Percentiles rank a stretch among this genome's conserved stretches.
Evolutionary conservation across 768 basidiomycete species (phyloP).

Genomic region (Rhizopogon sp.): DNA sequence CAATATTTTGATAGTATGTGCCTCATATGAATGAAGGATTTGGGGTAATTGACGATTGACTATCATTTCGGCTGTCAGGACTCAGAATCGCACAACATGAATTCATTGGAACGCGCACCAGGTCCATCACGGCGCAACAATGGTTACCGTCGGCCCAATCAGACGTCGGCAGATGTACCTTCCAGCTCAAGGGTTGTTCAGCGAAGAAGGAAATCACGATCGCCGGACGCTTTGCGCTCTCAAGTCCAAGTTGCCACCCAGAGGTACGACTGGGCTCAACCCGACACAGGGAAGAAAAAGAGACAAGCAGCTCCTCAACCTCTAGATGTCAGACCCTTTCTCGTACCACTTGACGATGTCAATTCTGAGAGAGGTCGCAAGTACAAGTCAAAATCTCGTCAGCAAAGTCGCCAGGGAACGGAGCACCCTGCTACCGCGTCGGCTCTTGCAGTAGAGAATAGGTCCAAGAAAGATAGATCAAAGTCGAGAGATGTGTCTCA

Average conservation of each 20-base stretch:
- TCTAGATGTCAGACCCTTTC: constrained; percentile 17
- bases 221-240: constrained; percentile 23
- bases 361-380: constrained; percentile 28
- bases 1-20: neutral
- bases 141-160: constrained; percentile 15
- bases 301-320: constrained; percentile 12
- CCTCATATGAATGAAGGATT: neutral
- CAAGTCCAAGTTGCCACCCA: constrained; percentile 14
- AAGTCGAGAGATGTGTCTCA: constrained; percentile 28
- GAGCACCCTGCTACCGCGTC: constrained; percentile 14
- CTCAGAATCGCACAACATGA: constrained; percentile 10
- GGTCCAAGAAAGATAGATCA: constrained; percentile 27
- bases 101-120: neutral
- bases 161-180: neutral
- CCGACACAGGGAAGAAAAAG: constrained; percentile 27
- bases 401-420: constrained; percentile 16
- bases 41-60: neutral
- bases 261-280: constrained; percentile 18
- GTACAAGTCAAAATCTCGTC: constrained; percentile 21
- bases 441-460: neutral
- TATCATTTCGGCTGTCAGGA: neutral
- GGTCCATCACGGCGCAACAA: constrained; percentile 20
- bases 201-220: constrained; percentile 30
- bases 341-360: constrained; percentile 19
- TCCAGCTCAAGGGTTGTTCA: constrained; percentile 12